phyloP scores from a whole-genome alignment of 495 filamentous ascomycete genomes.

The Penicillium paradoxum region DNA sequence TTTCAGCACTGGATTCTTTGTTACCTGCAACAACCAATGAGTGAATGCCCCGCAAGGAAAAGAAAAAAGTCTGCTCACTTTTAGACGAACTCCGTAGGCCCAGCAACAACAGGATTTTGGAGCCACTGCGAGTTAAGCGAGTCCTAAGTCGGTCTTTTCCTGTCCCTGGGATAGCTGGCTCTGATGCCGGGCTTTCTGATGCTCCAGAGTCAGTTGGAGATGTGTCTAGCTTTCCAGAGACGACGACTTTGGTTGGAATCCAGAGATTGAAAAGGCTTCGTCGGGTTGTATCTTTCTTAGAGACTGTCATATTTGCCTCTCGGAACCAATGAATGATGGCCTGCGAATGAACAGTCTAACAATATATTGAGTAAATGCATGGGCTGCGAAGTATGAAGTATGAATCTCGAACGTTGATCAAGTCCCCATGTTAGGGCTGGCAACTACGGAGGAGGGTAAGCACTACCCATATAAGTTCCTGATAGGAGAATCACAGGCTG shows the following conservation, averaged over 20 bases:
- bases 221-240: conserved; percentile 7
- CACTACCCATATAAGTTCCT: background rate
- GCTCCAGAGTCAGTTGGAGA: conserved; percentile 19
- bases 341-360: conserved; percentile 4
- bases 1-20: conserved; percentile 13
- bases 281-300: conserved; percentile 14
- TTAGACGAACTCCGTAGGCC: conserved; percentile 18
- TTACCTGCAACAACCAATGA: conserved; percentile 7
- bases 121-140: conserved; percentile 22
- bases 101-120: conserved; percentile 22
- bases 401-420: background rate
- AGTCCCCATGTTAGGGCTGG: background rate
- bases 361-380: conserved; percentile 3
- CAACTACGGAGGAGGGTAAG: background rate
- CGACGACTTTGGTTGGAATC: conserved; percentile 16
- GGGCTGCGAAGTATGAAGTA: background rate
- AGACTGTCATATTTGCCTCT: conserved; percentile 17
- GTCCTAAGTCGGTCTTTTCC: conserved; percentile 12
- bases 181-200: conserved; percentile 26
- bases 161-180: conserved; percentile 6
- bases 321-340: conserved; percentile 7
- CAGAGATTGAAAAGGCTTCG: conserved; percentile 22
- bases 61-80: conserved; percentile 1
- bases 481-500: too few relatives aligned
- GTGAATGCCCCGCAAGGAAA: background rate